Conservation (phyloP, 2,329 filamentous ascomycete species). For the Hymenoscyphus scutula region DNA sequence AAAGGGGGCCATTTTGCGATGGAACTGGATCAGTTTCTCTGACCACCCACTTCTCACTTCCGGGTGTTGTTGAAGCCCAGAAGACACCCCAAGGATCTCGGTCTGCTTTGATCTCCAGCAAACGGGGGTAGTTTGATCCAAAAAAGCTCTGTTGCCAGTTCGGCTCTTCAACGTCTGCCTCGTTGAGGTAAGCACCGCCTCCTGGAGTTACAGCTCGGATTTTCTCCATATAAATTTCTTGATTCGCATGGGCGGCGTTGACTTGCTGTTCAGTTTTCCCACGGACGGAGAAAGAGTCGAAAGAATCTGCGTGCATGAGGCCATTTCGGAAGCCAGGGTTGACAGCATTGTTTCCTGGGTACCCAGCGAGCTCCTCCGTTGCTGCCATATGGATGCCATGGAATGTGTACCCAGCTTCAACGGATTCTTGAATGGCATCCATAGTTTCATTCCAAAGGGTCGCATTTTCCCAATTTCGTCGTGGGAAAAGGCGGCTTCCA, state of each 20-base stretch:
- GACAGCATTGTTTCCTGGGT: slow-evolving; percentile 18
- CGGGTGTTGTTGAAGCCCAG: slow-evolving; percentile 21
- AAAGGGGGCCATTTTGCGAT: slow-evolving; percentile 22
- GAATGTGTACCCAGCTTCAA: slow-evolving; percentile 38
- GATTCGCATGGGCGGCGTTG: slow-evolving; percentile 16
- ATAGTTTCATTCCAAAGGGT: slow-evolving; percentile 27
- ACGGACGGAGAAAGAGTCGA: slow-evolving; percentile 37
- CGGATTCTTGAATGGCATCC: slow-evolving; percentile 34
- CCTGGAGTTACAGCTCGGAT: slow-evolving; percentile 23
- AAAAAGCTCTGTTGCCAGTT: slow-evolving; percentile 36
- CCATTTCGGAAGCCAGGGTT: slow-evolving; percentile 23
- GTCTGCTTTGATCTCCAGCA: slow-evolving; percentile 46
- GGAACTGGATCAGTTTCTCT: slow-evolving; percentile 16
- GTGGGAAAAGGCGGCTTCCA: slow-evolving; percentile 43
- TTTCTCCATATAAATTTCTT: slow-evolving; percentile 18
- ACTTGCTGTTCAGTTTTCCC: slow-evolving; percentile 46
- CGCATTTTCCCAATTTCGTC: slow-evolving; percentile 37
- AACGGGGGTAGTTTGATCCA: slow-evolving; percentile 36
- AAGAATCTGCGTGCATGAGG: slow-evolving; percentile 20
- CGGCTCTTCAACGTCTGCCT: slow-evolving; percentile 46
- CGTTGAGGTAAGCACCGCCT: slow-evolving; percentile 47
- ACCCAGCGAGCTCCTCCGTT: slow-evolving; percentile 10
- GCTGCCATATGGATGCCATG: slow-evolving; percentile 25
- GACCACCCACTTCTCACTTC: slow-evolving; percentile 35
- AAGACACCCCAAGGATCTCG: slow-evolving; percentile 47